Base-by-base conservation (phyloP, 1,139 yeast species). In the Saccharomyces pastorianus region DNA sequence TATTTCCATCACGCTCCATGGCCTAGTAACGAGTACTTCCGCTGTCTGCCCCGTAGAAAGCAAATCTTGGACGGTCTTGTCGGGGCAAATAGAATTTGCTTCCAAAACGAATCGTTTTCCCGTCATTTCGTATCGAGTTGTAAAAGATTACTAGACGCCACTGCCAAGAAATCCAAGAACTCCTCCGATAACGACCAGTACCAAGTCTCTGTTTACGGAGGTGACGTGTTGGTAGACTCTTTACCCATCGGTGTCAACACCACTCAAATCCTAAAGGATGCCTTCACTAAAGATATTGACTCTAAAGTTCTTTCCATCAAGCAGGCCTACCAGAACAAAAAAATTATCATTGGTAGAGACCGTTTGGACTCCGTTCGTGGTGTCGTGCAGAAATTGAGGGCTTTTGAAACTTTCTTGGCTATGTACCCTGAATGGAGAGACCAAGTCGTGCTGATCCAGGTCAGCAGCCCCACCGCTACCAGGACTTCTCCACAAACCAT, bases 21-120 rank as follows among this genome's bases (percentile, higher is more conserved):
- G 79, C 98, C 99, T 9, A 87, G 96, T 46, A 85, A 91, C n/a
- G 99, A 93, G 71, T 89, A 90, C 68, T 89, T 93, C 73, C 78
- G 97, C 57, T 87, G 96, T 61, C 73, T 93, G 48, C 85, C 96
- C 46, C 87, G 88, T 70, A 79, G 99, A 61, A 78, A 83, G 54
- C 85, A 87, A 64, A 75, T 93, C 51, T 75, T 93, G 57, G 96
- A 89, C 65, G 98, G 99, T 26, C 79, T 93, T 79, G 77, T 95
- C 55, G 98, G 98, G 25, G 84, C 96, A 4, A 89, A 89, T 67
- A 80, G 84, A 62, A 80, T 93, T 52, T 90, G 88, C 6, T 89
- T 93, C 71, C 99, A 93, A 70, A 83, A 89, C 56, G 84, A 81
- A 55, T 83, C 93, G 6, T 93, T 90, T 74, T 84, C 89, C 51